Base-by-base conservation (phyloP, 306 rosid genomes). In the Lithocarpus polystachyus region DNA sequence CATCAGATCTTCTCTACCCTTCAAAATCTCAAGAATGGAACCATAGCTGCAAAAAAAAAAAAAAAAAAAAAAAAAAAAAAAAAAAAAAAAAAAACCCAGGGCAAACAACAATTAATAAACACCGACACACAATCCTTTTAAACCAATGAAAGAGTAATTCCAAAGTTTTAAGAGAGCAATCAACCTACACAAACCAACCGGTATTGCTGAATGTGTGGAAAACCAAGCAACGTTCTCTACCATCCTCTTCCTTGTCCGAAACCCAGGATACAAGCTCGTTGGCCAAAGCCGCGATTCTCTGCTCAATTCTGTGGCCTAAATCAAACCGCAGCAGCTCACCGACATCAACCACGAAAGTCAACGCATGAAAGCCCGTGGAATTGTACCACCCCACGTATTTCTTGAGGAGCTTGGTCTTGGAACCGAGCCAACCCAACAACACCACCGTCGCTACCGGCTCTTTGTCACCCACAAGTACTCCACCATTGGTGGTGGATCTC, bases 1-100 rank as follows among this genome's bases (percentile, higher is more conserved):
- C 80, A 88, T 76, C 77, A 91, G 64, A 40, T 89, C 93, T 73
- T 84, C 73, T 35, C 83, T 78, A 15, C 71, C 85, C 81, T 76
- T 82, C 83, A 91, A 56, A 81, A 79, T 77, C 2, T 80, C 92
- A 76, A 92, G 90, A 74, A 95, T 79, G 61, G 89, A 77, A 45
- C 98, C 99, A 52, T 91, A 95, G 62, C 99, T 95, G 88, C 85
- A n/a, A n/a, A n/a, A n/a, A n/a, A n/a, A n/a, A n/a, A n/a, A n/a
- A n/a, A n/a, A n/a, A n/a, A n/a, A n/a, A n/a, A n/a, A n/a, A n/a
- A n/a, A n/a, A n/a, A 78, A 84, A 24, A 53, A 3, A 40, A 14
- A 48, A 3, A 40, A 14, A 59, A 29, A 29, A 14, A 59, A 31
- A 35, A 35, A 37, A 18, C 18, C 26, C 4, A 33, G 1, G 20